These are phyloP conservation scores for Fusarium sp. DNA, from an alignment of 2,329 filamentous ascomycete genomes.

Conservation along the genomic window DNA sequence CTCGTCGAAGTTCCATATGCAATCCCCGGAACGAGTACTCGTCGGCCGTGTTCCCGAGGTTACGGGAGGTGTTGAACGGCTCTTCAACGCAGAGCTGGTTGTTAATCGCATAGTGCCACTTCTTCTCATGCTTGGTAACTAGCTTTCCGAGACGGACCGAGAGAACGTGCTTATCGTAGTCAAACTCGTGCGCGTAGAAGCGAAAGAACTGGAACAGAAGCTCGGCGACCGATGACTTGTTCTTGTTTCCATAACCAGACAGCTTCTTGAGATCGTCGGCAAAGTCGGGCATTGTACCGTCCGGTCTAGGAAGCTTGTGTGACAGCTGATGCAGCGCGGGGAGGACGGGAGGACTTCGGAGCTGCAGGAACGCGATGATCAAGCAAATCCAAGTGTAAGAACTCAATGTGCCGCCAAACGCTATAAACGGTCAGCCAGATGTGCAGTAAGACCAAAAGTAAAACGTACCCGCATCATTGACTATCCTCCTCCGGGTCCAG, in stretches of 20 bases:
- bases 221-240: conserved; percentile 84
- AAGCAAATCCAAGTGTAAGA: conserved; percentile 99
- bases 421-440: conserved; percentile 59
- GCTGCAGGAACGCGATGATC: conserved; percentile 96
- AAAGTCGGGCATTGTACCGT: conserved; percentile 80
- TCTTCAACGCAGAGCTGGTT: conserved; percentile 95
- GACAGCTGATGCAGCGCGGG: conserved; percentile 83
- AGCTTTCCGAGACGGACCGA: conserved; percentile 87
- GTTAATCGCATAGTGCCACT: conserved; percentile 83
- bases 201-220: conserved; percentile 97
- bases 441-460: background rate
- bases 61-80: conserved; percentile 90
- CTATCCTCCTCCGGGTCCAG: conserved; percentile 91
- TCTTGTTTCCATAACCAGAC: conserved; percentile 78
- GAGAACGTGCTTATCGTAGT: conserved; percentile 86
- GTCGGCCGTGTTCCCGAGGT: conserved; percentile 95
- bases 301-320: conserved; percentile 62
- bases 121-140: conserved; percentile 85
- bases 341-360: conserved; percentile 83
- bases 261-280: conserved; percentile 86
- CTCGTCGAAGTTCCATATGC: conserved; percentile 88
- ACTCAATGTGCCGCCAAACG: conserved; percentile 91
- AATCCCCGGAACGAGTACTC: conserved; percentile 93
- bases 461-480: conserved; percentile 95
- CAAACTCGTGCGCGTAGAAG: conserved; percentile 92